phyloP scores from a whole-genome alignment of 2,329 filamentous ascomycete genomes.

The Cladosporium velox region DNA sequence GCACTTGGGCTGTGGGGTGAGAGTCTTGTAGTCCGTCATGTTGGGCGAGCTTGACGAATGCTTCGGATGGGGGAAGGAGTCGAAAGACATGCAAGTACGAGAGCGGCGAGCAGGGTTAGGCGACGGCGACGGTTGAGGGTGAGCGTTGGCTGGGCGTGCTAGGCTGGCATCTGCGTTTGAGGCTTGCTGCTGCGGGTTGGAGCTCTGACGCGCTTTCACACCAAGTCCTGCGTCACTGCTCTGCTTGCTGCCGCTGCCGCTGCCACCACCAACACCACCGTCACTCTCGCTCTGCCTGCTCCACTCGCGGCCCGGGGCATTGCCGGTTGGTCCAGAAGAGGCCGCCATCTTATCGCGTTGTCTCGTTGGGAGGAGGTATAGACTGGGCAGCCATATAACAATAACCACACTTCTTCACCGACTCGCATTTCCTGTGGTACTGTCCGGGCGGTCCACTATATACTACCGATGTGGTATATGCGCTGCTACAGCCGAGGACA shows the following conservation, averaged over 20 bases:
- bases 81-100: conserved; percentile 20
- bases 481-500: neutral
- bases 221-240: neutral
- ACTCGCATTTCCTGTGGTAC: neutral
- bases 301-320: neutral
- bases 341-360: too few relatives aligned
- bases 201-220: neutral
- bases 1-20: conserved; percentile 50
- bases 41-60: conserved; percentile 22
- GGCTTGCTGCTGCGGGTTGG: neutral
- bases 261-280: neutral
- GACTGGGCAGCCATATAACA: too few relatives aligned
- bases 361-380: too few relatives aligned
- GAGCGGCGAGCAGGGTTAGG: neutral
- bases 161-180: conserved; percentile 11
- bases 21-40: conserved; percentile 48
- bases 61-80: conserved; percentile 21
- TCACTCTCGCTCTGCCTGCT: neutral
- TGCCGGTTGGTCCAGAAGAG: neutral
- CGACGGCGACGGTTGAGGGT: conserved; percentile 6
- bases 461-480: neutral
- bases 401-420: neutral
- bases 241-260: too few relatives aligned
- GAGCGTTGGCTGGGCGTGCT: conserved; percentile 10
- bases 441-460: neutral